Evolutionary conservation across 352 stramenopile genomes (phyloP).

Genomic region (Pythium phragmitis): DNA sequence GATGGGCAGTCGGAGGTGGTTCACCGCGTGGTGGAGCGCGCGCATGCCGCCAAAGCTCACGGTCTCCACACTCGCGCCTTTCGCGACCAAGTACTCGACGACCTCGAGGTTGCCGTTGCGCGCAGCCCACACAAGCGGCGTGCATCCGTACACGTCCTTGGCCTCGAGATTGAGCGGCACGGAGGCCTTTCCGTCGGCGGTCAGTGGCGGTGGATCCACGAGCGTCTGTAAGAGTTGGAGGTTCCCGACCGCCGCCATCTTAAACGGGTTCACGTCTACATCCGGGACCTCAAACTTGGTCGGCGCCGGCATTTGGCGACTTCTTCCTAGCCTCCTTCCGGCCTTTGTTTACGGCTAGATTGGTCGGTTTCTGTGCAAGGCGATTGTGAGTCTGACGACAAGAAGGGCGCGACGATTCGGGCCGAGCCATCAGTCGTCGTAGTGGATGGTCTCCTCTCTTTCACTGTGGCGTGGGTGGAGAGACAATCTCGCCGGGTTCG

Average conservation of each 20-base stretch:
- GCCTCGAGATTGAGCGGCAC: conserved; percentile 70
- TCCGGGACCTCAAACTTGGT: conserved; percentile 76
- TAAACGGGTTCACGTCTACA: conserved; percentile 84
- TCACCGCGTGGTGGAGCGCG: conserved; percentile 83
- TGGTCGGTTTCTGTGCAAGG: not conserved
- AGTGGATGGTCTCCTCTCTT: not conserved
- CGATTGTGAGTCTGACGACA: not conserved
- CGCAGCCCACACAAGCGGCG: conserved; percentile 73
- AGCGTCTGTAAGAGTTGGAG: conserved; percentile 65
- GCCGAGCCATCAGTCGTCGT: not conserved
- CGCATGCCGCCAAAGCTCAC: conserved; percentile 78
- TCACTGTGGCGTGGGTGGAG: not conserved
- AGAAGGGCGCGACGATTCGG: conserved; percentile 16
- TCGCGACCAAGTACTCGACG: conserved; percentile 64
- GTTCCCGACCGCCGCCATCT: conserved; percentile 82
- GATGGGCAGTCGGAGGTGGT: conserved; percentile 65
- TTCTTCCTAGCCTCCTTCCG: not conserved
- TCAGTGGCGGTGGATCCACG: conserved; percentile 41
- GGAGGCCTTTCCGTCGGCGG: conserved; percentile 34
- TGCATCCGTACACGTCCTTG: conserved; percentile 83
- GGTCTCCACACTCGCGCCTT: conserved; percentile 69
- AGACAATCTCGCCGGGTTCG: not conserved
- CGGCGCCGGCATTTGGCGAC: conserved; percentile 19
- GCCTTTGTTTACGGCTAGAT: not conserved
- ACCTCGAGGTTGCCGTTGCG: conserved; percentile 86